phyloP scores from a whole-genome alignment of 495 filamentous ascomycete species.

The Cetradonia linearis region DNA sequence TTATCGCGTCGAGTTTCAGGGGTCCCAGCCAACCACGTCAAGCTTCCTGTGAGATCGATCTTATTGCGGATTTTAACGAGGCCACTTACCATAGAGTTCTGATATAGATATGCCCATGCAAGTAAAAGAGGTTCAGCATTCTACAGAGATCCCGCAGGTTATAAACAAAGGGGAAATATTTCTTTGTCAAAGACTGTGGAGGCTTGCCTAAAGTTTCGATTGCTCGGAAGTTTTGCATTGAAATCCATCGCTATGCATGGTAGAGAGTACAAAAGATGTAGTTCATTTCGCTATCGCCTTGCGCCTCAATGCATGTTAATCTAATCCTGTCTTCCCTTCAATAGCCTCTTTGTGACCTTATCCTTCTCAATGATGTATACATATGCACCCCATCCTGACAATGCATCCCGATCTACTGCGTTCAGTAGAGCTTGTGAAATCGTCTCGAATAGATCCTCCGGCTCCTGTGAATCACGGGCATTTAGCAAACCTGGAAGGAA shows the following conservation, averaged over 20 bases:
- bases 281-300: constrained; percentile 5
- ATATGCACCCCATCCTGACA: constrained; percentile 96
- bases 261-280: not conserved
- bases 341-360: constrained; percentile 94
- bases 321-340: constrained; percentile 74
- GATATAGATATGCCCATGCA: not conserved
- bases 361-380: constrained; percentile 99
- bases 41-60: not conserved
- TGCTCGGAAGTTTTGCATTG: not conserved
- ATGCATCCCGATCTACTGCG: constrained; percentile 88
- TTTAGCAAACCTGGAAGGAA: constrained; percentile 24
- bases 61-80: not conserved
- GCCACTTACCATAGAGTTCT: not conserved
- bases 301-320: not conserved
- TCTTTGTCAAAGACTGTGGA: not conserved
- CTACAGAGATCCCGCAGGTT: not conserved
- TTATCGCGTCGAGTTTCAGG: constrained; percentile 7
- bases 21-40: constrained; percentile 8
- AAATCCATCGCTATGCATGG: constrained; percentile 7
- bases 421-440: constrained; percentile 95
- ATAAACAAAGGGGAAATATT: not conserved
- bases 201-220: not conserved
- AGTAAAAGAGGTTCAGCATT: not conserved
- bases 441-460: constrained; percentile 95
- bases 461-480: constrained; percentile 42